Conservation (phyloP, 768 basidiomycete genomes). For the Cubamyces lactineus region DNA sequence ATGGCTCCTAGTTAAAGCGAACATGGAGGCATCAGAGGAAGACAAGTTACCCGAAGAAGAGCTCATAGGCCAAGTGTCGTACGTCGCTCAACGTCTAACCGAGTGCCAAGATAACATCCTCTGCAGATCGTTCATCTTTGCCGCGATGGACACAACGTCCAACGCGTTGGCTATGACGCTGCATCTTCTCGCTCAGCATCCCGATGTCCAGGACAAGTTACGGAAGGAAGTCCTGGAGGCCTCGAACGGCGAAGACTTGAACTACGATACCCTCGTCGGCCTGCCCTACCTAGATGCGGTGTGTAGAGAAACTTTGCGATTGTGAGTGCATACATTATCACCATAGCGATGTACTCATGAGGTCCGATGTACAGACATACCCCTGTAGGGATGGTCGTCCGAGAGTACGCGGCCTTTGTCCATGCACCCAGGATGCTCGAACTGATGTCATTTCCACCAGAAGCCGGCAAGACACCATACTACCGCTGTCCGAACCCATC, state of each 20-base stretch:
- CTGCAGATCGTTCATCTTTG: conserved; percentile 14
- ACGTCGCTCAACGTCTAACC: background rate
- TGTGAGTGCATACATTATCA: conserved; percentile 35
- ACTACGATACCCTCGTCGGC: conserved; percentile 23
- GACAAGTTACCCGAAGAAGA: conserved; percentile 21
- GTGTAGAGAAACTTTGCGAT: conserved; percentile 59
- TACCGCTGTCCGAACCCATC: conserved; percentile 21
- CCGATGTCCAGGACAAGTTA: conserved; percentile 1
- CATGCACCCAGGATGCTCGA: background rate
- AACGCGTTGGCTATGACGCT: background rate
- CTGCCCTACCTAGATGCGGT: conserved; percentile 70
- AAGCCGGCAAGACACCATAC: background rate
- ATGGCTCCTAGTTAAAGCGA: conserved; percentile 10
- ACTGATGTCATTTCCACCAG: background rate
- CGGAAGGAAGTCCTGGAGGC: background rate
- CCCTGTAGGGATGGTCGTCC: background rate
- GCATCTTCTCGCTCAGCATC: conserved; percentile 5
- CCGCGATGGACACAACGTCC: conserved; percentile 13
- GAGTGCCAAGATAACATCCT: background rate
- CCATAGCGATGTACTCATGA: too few species aligned
- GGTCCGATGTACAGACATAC: background rate
- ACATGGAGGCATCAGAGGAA: conserved; percentile 6
- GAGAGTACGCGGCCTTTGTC: background rate
- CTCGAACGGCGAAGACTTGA: conserved; percentile 35
- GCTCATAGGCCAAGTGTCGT: conserved; percentile 22